phyloP scores from a whole-genome alignment of 805 yeast genomes.

The Ogataea thermomethanolica region DNA sequence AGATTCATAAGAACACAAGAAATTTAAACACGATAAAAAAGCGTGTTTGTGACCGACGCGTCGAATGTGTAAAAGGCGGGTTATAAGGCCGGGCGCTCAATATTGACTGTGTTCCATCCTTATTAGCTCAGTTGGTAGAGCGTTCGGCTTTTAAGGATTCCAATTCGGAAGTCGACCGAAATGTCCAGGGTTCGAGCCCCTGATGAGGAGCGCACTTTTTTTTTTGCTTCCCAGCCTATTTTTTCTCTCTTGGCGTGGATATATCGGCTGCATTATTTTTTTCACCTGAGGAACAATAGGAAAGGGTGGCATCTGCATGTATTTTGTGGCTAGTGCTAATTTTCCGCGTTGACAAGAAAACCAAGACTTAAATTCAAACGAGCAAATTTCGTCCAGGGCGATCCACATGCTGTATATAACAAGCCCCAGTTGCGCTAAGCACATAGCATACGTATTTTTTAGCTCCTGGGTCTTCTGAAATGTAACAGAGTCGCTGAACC shows the following conservation, averaged over 20 bases:
- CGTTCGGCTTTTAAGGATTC: constrained; percentile 57
- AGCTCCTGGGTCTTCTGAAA: no score
- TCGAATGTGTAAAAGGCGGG: neutral
- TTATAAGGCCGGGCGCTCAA: neutral
- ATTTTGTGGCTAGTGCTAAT: no score
- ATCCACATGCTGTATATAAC: no score
- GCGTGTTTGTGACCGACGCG: constrained; percentile 4
- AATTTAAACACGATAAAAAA: constrained; percentile 1
- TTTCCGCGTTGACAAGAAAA: no score
- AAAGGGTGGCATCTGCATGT: no score
- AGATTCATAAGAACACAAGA: constrained; percentile 1
- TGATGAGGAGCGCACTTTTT: constrained; percentile 43
- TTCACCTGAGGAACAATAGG: neutral
- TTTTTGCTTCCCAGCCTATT: constrained; percentile 6
- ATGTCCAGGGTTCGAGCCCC: constrained; percentile 65
- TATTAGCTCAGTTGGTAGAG: constrained; percentile 67
- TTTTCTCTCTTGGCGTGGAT: no score
- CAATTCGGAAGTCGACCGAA: constrained; percentile 41
- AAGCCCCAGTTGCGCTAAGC: no score
- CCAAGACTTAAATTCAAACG: no score
- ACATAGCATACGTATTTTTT: no score
- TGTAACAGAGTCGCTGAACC: no score
- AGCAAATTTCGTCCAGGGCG: no score
- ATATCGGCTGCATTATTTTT: neutral
- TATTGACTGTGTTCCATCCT: constrained; percentile 31